phyloP scores from a whole-genome alignment of 441 rosid genomes.

The Kokia cookei region DNA sequence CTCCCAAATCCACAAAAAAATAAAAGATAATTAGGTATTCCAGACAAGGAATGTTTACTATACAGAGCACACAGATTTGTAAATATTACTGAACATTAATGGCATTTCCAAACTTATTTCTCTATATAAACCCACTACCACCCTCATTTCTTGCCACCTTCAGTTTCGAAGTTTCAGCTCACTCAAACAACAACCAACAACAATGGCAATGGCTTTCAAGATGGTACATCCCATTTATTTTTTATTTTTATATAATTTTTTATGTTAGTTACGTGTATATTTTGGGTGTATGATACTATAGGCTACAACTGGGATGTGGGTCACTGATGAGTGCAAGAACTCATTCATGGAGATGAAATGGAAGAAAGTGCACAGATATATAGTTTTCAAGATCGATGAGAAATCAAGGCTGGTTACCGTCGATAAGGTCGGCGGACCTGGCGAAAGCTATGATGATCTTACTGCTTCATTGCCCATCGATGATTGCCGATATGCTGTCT shows the following conservation, averaged over 20 bases:
- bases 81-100: conserved; percentile 14
- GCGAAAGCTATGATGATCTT: conserved; percentile 63
- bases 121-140: conserved; percentile 23
- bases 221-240: conserved; percentile 38
- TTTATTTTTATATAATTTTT: background rate
- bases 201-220: conserved; percentile 98
- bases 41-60: background rate
- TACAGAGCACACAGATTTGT: conserved; percentile 13
- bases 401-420: conserved; percentile 64
- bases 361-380: conserved; percentile 77
- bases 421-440: conserved; percentile 82
- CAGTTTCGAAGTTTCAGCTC: background rate
- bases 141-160: background rate
- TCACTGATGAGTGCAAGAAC: conserved; percentile 76
- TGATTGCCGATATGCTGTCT: conserved; percentile 87
- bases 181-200: conserved; percentile 12
- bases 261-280: background rate
- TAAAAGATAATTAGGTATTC: background rate
- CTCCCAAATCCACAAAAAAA: background rate
- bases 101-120: conserved; percentile 14
- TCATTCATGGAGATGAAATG: conserved; percentile 91
- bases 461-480: conserved; percentile 69
- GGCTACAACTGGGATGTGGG: conserved; percentile 90
- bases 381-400: conserved; percentile 89
- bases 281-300: background rate